phyloP scores from a whole-genome alignment of 2,329 filamentous ascomycete genomes.

The Byssochlamys sp. region DNA sequence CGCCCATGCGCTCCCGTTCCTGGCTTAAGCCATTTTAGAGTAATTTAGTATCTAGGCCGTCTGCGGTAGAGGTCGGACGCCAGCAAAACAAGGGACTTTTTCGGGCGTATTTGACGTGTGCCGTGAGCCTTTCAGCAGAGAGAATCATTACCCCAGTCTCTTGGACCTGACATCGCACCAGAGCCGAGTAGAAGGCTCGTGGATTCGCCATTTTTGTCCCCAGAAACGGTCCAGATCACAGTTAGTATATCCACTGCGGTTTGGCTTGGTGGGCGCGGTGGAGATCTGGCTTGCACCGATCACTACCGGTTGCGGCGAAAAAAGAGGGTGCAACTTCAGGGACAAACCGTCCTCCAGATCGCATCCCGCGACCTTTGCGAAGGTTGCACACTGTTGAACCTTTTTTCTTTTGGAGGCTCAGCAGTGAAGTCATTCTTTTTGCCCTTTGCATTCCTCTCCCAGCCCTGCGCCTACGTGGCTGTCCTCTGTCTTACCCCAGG shows the following conservation, averaged over 20 bases:
- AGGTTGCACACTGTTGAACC: not conserved
- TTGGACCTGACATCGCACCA: not conserved
- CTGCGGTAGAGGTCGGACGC: not conserved
- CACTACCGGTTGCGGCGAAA: slow-evolving; percentile 1
- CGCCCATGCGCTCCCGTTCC: not conserved
- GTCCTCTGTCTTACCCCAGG: not conserved
- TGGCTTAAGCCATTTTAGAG: not conserved
- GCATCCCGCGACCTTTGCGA: not conserved
- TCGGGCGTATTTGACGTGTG: not conserved
- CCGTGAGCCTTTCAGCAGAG: not conserved
- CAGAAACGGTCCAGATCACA: not conserved
- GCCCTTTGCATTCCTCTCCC: not conserved
- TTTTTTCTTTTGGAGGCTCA: not conserved
- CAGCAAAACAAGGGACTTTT: not conserved
- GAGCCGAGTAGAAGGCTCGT: not conserved
- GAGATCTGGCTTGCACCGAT: slow-evolving; percentile 1
- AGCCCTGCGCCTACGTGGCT: not conserved
- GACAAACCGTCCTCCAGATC: not conserved
- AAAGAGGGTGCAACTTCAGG: slow-evolving; percentile 2
- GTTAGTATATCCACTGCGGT: not conserved
- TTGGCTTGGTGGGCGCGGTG: not conserved
- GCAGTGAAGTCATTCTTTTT: not conserved
- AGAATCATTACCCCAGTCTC: not conserved
- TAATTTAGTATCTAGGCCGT: not conserved
- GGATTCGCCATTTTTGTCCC: not conserved